Conservation (phyloP, 2,329 filamentous ascomycete genomes). For the Venturia oleaginea region DNA sequence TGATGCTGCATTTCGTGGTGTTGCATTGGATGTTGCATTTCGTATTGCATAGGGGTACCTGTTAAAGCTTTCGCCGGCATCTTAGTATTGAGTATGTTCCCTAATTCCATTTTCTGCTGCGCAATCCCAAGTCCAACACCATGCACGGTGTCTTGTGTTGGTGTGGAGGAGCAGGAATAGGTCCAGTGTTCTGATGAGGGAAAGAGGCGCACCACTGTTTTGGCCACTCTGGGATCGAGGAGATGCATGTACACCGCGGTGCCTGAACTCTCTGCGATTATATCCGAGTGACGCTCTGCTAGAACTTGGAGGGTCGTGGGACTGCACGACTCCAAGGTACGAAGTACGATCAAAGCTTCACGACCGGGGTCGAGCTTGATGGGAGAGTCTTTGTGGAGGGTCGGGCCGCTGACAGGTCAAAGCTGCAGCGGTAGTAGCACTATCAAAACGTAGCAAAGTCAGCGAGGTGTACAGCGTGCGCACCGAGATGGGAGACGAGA, state of each 20-base stretch:
- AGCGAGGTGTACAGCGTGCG: slow-evolving; percentile 7
- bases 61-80: slow-evolving; percentile 30
- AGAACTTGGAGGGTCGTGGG: background rate
- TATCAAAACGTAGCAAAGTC: slow-evolving; percentile 9
- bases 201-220: slow-evolving; percentile 15
- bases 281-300: background rate
- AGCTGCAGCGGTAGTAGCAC: slow-evolving; percentile 12
- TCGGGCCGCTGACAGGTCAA: slow-evolving; percentile 14
- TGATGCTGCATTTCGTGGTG: slow-evolving; percentile 31
- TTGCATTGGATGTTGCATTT: slow-evolving; percentile 32
- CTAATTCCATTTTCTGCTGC: slow-evolving; percentile 27
- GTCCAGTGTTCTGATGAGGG: slow-evolving; percentile 13
- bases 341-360: slow-evolving; percentile 8
- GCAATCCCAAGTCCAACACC: slow-evolving; percentile 10
- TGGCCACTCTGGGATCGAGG: slow-evolving; percentile 13
- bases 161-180: slow-evolving; percentile 13
- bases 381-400: slow-evolving; percentile 10
- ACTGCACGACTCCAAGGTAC: slow-evolving; percentile 7
- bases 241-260: slow-evolving; percentile 14
- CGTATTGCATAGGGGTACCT: slow-evolving; percentile 25
- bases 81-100: slow-evolving; percentile 34
- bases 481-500: slow-evolving; percentile 2
- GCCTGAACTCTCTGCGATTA: slow-evolving; percentile 5
- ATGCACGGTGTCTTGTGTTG: slow-evolving; percentile 11
- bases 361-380: slow-evolving; percentile 11